phyloP scores from a whole-genome alignment of 2,329 filamentous ascomycete genomes.

The Coniella vitis region DNA sequence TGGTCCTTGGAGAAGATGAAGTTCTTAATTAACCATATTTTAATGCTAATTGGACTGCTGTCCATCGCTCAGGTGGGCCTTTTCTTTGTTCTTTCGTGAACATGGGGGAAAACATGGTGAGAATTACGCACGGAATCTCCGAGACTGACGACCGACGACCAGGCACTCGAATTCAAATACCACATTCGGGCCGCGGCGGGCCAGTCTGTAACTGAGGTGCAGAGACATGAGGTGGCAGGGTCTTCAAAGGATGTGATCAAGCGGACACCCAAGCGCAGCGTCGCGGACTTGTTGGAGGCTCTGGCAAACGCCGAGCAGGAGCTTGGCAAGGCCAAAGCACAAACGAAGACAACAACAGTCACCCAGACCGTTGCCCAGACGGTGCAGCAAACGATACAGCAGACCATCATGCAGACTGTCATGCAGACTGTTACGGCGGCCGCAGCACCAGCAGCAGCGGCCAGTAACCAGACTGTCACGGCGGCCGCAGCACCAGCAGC shows the following conservation, averaged over 20 bases:
- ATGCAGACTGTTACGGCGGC: constrained; percentile 1
- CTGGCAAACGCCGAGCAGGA: not conserved
- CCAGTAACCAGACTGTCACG: not conserved
- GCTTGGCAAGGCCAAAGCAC: not conserved
- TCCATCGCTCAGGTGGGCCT: constrained; percentile 10
- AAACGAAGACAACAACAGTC: constrained; percentile 6
- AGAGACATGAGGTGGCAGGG: not conserved
- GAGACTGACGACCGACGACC: constrained; percentile 1
- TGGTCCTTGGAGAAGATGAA: constrained; percentile 12
- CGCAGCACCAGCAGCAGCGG: not conserved
- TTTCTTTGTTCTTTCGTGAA: too few relatives aligned
- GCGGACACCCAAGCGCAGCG: not conserved
- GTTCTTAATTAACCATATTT: constrained; percentile 1
- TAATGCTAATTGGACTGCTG: constrained; percentile 12
- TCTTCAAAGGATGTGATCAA: not conserved
- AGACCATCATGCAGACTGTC: not conserved
- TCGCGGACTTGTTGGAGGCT: not conserved
- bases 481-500: not conserved
- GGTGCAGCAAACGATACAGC: too few relatives aligned
- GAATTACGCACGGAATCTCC: too few relatives aligned
- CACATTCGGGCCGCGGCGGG: not conserved
- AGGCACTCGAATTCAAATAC: constrained; percentile 11
- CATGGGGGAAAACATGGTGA: too few relatives aligned
- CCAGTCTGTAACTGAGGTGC: not conserved
- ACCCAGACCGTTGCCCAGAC: constrained; percentile 2